Conservation (phyloP, 2,329 filamentous ascomycete species). For the Peltaster fructicola region DNA sequence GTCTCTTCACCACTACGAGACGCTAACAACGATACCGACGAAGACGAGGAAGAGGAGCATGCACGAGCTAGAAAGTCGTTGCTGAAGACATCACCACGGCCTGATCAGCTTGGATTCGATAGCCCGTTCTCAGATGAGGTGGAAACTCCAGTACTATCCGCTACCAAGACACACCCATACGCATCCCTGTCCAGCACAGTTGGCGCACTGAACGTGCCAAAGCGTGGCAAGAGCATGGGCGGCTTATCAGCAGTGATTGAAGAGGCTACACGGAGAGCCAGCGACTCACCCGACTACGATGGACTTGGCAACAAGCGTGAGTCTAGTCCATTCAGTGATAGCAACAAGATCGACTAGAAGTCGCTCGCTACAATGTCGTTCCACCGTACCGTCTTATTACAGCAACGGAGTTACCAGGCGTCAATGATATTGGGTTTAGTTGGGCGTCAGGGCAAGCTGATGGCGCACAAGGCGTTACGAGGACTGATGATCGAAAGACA, state of each 20-base stretch:
- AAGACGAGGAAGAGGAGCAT: conserved; percentile 16
- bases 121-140: conserved; percentile 19
- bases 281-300: conserved; percentile 14
- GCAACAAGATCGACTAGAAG: conserved; percentile 10
- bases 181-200: conserved; percentile 19
- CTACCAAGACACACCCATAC: conserved; percentile 19
- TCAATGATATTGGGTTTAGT: too few relatives aligned
- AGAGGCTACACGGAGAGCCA: conserved; percentile 25
- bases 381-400: too few relatives aligned
- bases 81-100: conserved; percentile 5
- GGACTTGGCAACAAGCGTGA: conserved; percentile 12
- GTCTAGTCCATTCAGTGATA: conserved; percentile 18
- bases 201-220: conserved; percentile 9
- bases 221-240: conserved; percentile 9
- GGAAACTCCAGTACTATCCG: conserved; percentile 8
- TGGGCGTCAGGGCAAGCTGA: too few relatives aligned
- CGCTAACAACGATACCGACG: conserved; percentile 12
- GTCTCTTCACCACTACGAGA: conserved; percentile 17
- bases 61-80: conserved; percentile 14
- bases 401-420: too few relatives aligned
- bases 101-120: conserved; percentile 12
- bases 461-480: too few relatives aligned
- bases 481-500: too few relatives aligned
- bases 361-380: too few relatives aligned
- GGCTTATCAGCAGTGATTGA: conserved; percentile 28